A percentile compares a stretch with the other conserved stretches of the same genome.
Conservation (phyloP, 192 early-diverging fungal species). For the Coemansia furcata region DNA sequence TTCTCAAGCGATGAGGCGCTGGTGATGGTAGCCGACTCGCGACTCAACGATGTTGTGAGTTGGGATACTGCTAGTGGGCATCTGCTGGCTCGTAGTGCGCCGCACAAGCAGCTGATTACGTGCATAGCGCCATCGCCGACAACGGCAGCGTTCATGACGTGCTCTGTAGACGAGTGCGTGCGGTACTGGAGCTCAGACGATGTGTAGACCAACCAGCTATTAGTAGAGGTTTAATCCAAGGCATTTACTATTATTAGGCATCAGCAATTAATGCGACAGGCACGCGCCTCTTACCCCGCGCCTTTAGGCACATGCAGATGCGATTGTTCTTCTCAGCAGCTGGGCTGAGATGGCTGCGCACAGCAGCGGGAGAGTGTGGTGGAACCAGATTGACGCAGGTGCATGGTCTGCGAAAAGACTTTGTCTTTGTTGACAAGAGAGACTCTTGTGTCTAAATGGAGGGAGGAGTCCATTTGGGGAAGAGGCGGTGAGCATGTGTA, state of each 20-base stretch:
- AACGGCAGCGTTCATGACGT: slow-evolving; percentile 36
- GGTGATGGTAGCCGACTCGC: slow-evolving; percentile 70
- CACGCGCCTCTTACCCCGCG: neutral
- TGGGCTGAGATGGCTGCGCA: neutral
- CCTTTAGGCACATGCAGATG: neutral
- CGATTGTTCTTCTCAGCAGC: neutral
- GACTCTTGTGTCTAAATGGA: neutral
- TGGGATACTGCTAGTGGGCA: slow-evolving; percentile 72
- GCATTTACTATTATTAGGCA: neutral
- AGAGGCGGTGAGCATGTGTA: neutral
- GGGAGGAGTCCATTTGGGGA: neutral
- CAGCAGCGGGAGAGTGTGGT: neutral
- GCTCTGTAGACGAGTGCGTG: slow-evolving; percentile 43
- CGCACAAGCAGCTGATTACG: slow-evolving; percentile 28
- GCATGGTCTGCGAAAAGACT: neutral
- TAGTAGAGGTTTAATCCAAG: neutral
- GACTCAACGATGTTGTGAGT: slow-evolving; percentile 57
- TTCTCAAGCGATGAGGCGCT: slow-evolving; percentile 72
- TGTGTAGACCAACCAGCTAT: neutral
- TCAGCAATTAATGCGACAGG: neutral
- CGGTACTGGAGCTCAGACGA: slow-evolving; percentile 32
- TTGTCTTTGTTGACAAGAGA: neutral
- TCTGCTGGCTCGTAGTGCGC: slow-evolving; percentile 45
- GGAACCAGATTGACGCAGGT: neutral
- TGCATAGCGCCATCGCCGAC: slow-evolving; percentile 35